Conservation (phyloP, 1,139 yeast genomes). For the Taphrina deformans region DNA sequence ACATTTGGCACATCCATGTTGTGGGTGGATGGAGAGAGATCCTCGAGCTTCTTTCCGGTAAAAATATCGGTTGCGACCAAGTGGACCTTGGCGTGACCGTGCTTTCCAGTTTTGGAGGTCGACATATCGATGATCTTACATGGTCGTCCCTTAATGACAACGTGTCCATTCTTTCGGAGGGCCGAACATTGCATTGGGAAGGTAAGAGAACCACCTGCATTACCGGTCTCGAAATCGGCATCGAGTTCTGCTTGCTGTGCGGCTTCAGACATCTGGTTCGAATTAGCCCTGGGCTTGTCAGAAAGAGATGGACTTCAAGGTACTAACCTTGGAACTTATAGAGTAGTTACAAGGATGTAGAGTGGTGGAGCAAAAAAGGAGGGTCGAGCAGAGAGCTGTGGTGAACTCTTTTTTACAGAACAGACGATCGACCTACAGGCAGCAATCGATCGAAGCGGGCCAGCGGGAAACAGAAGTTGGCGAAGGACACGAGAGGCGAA, state of each 20-base stretch:
- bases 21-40: constrained; percentile 99
- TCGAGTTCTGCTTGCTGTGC: constrained; percentile 42
- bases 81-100: constrained; percentile 99
- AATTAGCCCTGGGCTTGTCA: neutral
- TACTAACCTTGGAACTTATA: neutral
- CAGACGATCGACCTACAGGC: neutral
- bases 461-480: neutral
- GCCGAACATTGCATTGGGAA: constrained; percentile 99
- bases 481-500: constrained; percentile 6
- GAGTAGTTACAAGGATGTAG: neutral
- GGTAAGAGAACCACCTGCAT: constrained; percentile 98
- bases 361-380: neutral
- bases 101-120: constrained; percentile 99
- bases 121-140: constrained; percentile 99
- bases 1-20: constrained; percentile 99
- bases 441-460: constrained; percentile 3
- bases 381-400: neutral
- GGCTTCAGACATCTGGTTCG: constrained; percentile 18
- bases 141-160: constrained; percentile 96
- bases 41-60: constrained; percentile 99
- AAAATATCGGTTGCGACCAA: constrained; percentile 97
- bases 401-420: constrained; percentile 6
- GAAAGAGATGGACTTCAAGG: neutral
- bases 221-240: constrained; percentile 96
- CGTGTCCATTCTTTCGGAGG: constrained; percentile 99